A percentile compares a stretch with the other conserved stretches of the same genome.
Evolutionary conservation across 345 rosid genomes (phyloP).

Genomic region (Euphorbia lathyris): DNA sequence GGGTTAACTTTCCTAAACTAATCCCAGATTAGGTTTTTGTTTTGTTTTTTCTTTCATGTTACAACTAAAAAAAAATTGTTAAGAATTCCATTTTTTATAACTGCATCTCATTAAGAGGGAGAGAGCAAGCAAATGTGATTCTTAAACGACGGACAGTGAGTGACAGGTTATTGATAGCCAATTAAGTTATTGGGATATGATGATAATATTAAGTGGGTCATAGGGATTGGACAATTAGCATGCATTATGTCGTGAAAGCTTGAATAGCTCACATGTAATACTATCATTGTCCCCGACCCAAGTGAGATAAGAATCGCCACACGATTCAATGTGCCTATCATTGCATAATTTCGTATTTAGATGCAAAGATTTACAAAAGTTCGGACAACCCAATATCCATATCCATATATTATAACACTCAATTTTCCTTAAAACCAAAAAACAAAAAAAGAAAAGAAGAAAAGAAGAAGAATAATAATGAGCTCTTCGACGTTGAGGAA

Average conservation of each 20-base stretch:
- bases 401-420: no score
- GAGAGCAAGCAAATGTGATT: background rate
- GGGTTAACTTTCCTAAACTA: no score
- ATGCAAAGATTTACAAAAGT: background rate
- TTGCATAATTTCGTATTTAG: background rate
- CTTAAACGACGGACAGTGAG: background rate
- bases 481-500: constrained; percentile 45
- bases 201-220: background rate
- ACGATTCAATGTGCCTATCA: background rate
- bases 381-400: background rate
- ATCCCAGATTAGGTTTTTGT: no score
- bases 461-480: constrained; percentile 34
- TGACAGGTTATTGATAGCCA: background rate
- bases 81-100: no score
- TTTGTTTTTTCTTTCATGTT: no score
- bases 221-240: background rate
- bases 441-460: background rate
- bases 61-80: no score
- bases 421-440: background rate
- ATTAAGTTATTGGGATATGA: background rate
- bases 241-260: background rate
- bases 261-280: background rate
- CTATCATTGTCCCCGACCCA: background rate
- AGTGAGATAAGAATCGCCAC: constrained; percentile 1
- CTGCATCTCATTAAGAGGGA: no score